Conservation (phyloP, 2,329 filamentous ascomycete species). For the Chaetomium sp. region DNA sequence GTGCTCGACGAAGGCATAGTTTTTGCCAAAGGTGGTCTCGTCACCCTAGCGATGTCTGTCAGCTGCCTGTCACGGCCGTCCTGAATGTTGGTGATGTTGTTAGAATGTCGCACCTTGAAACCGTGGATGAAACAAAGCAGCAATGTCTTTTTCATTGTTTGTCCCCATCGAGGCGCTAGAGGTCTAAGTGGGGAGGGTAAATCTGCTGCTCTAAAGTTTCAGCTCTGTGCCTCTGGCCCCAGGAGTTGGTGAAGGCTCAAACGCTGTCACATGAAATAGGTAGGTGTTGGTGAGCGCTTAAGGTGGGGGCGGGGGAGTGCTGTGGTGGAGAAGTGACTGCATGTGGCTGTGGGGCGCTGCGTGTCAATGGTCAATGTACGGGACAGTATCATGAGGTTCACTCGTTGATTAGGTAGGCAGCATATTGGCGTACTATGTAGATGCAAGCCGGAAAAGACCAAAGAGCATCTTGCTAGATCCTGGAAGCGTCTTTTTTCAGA, state of each 20-base stretch:
- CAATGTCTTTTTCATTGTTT: slow-evolving; percentile 68
- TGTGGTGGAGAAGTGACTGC: no score
- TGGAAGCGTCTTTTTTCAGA: no score
- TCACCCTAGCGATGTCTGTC: slow-evolving; percentile 48
- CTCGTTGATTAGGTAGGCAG: no score
- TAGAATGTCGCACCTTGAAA: slow-evolving; percentile 57
- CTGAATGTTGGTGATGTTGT: not conserved
- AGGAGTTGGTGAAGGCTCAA: not conserved
- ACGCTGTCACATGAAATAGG: not conserved
- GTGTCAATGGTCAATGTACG: no score
- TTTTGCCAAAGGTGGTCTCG: slow-evolving; percentile 67
- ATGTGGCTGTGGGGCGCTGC: no score
- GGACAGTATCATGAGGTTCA: no score
- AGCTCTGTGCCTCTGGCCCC: not conserved
- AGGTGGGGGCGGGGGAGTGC: not conserved
- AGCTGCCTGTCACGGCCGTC: not conserved
- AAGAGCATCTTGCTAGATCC: no score
- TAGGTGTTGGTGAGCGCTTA: not conserved
- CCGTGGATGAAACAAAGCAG: slow-evolving; percentile 81
- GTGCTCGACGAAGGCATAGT: slow-evolving; percentile 63
- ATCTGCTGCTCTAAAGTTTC: not conserved
- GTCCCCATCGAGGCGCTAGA: slow-evolving; percentile 26
- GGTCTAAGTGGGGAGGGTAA: not conserved
- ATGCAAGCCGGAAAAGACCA: no score
- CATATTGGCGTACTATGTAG: no score